Evolutionary conservation across 257 asterid species (phyloP).

Genomic region (Nicotiana benthamiana): DNA sequence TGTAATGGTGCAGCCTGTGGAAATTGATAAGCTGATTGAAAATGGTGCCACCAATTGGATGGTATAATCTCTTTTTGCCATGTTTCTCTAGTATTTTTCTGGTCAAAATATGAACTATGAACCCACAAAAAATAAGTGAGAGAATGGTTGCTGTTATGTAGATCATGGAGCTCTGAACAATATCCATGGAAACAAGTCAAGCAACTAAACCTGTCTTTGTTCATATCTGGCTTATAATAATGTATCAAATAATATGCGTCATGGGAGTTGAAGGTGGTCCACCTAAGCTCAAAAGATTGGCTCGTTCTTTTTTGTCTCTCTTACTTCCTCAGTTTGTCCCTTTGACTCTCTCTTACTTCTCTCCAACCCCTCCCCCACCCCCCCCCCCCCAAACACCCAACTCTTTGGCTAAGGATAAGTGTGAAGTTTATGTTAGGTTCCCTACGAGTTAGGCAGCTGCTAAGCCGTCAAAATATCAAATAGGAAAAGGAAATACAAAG

Average conservation of each 20-base stretch:
- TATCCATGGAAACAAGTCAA: conserved; percentile 9
- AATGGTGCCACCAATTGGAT: conserved; percentile 57
- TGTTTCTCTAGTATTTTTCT: conserved; percentile 15
- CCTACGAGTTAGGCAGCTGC: background rate
- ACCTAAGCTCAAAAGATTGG: background rate
- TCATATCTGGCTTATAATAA: background rate
- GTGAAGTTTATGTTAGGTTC: background rate
- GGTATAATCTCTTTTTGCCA: conserved; percentile 29
- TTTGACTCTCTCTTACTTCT: too few relatives aligned
- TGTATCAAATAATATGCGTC: background rate
- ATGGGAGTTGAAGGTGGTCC: background rate
- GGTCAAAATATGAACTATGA: conserved; percentile 12
- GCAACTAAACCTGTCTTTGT: background rate
- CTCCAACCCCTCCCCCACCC: too few relatives aligned
- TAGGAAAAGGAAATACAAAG: too few relatives aligned
- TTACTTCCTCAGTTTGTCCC: too few relatives aligned
- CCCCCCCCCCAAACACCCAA: too few relatives aligned
- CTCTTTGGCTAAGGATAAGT: too few relatives aligned
- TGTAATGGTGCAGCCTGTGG: conserved; percentile 51
- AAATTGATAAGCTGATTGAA: conserved; percentile 49
- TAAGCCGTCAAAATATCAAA: background rate
- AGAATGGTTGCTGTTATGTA: conserved; percentile 19
- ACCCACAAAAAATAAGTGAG: conserved; percentile 6
- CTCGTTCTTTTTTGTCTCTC: too few relatives aligned
- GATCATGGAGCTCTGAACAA: background rate